phyloP scores from a whole-genome alignment of 2,329 filamentous ascomycete genomes.

The Colletotrichum sp. region DNA sequence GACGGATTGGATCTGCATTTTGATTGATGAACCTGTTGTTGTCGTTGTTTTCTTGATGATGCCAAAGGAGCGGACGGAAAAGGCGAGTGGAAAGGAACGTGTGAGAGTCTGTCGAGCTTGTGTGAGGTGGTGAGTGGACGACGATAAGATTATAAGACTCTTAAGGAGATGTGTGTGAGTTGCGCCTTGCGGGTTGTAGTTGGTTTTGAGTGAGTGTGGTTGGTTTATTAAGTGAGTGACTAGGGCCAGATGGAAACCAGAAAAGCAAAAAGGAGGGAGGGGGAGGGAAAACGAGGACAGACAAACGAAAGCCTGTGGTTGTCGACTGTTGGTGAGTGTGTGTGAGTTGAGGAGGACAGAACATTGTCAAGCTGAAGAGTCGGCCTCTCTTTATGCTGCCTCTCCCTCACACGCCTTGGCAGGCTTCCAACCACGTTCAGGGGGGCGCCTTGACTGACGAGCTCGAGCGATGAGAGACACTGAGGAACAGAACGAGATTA shows the following conservation, averaged over 20 bases:
- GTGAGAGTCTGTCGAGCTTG: conserved; percentile 5
- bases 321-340: not conserved
- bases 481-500: not conserved
- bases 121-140: not conserved
- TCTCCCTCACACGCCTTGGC: not conserved
- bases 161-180: conserved; percentile 1
- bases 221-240: conserved; percentile 7
- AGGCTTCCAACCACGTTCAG: not conserved
- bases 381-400: conserved; percentile 7
- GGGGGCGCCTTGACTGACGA: not conserved
- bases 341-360: not conserved
- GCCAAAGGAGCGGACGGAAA: not conserved
- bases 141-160: too few relatives aligned
- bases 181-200: not conserved
- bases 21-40: conserved; percentile 13
- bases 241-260: not conserved
- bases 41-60: not conserved
- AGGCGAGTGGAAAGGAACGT: conserved; percentile 4
- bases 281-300: not conserved
- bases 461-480: not conserved
- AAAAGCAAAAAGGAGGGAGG: not conserved
- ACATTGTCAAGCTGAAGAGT: not conserved
- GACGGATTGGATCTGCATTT: conserved; percentile 34
- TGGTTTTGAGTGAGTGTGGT: not conserved
- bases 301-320: conserved; percentile 9